Base-by-base conservation (phyloP, 495 filamentous ascomycete species). In the Hyaloscypha finlandica region DNA sequence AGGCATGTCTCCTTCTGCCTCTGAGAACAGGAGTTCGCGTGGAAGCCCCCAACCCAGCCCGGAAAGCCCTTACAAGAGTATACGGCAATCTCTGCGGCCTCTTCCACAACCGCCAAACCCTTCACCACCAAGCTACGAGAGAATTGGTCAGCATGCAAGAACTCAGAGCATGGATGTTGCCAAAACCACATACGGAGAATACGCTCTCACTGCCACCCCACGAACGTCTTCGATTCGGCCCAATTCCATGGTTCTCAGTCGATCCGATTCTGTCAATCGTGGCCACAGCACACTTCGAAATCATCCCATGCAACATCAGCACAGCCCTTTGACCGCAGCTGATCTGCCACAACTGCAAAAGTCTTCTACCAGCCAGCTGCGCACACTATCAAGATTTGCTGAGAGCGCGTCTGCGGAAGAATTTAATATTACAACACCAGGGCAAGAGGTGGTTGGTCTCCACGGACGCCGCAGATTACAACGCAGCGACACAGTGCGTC, bases 381-480 rank as follows among this genome's bases (percentile, higher is more conserved):
- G 94, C 19, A 94, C 92, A 1, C 81, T 99, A 8, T 98, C 95
- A 2, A 90, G 88, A 70, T 83, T 97, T 68, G 93, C 93, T 4
- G 84, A 94, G 66, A 85, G 86, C 37, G 88, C 86, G 1, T 86
- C 89, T 25, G 83, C 82, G 2, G 92, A 92, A 29, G 93, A 96
- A 31, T 93, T 97, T 69, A 81, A 88, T 55, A 87, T 97, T 51
- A 88, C 83, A 58, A 86, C 86, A 2, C 81, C 88, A 11, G 86
- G 88, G 3, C 88, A 93, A 64, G 92, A 96, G 73, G 95, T 99
- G 12, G 88, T 88, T 25, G 96, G 95, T 57, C 78, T 98, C 60
- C 88, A 92, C 68, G 94, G 94, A 31, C 86, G 95, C 57, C 83
- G 91, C 61, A 88, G 89, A 68, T 77, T 99, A 65, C 96, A 97